Conservation (phyloP, 805 yeast genomes). For the Jamesozyma lodderae region DNA sequence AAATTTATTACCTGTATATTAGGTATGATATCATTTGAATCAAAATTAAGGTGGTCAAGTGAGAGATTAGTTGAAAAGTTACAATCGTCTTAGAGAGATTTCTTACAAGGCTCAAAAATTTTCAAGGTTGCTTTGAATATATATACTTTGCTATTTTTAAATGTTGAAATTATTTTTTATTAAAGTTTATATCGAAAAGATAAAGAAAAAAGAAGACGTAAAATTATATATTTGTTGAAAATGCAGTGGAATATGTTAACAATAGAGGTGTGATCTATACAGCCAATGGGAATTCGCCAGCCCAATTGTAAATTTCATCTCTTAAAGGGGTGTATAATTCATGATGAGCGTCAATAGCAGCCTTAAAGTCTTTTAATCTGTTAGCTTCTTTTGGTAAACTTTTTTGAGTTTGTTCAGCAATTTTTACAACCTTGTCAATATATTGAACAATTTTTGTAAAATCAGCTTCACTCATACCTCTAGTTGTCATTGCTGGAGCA, state of each 20-base stretch:
- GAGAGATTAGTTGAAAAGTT: constrained; percentile 9
- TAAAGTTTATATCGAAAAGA: not conserved
- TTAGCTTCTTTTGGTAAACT: constrained; percentile 85
- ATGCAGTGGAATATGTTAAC: not conserved
- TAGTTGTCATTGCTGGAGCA: constrained; percentile 97
- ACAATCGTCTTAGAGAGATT: not conserved
- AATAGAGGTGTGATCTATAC: constrained; percentile 30
- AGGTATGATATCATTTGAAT: constrained; percentile 38
- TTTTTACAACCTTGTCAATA: constrained; percentile 70
- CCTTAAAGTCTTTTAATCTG: constrained; percentile 93
- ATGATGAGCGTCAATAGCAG: constrained; percentile 61
- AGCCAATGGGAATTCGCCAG: constrained; percentile 71
- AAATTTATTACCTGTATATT: constrained; percentile 30
- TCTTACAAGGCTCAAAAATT: no score
- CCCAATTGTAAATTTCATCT: constrained; percentile 82
- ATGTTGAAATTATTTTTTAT: constrained; percentile 1
- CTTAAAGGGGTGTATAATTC: constrained; percentile 60
- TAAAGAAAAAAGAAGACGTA: not conserved
- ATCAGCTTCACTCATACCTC: constrained; percentile 88
- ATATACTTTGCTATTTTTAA: not conserved
- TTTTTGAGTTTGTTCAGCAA: constrained; percentile 68
- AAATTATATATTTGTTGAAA: not conserved
- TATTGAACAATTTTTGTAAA: constrained; percentile 70
- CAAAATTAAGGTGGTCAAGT: constrained; percentile 33
- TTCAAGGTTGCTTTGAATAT: no score